Evolutionary conservation across 139 green algal species (phyloP).

Genomic region (Chlorella sp.): DNA sequence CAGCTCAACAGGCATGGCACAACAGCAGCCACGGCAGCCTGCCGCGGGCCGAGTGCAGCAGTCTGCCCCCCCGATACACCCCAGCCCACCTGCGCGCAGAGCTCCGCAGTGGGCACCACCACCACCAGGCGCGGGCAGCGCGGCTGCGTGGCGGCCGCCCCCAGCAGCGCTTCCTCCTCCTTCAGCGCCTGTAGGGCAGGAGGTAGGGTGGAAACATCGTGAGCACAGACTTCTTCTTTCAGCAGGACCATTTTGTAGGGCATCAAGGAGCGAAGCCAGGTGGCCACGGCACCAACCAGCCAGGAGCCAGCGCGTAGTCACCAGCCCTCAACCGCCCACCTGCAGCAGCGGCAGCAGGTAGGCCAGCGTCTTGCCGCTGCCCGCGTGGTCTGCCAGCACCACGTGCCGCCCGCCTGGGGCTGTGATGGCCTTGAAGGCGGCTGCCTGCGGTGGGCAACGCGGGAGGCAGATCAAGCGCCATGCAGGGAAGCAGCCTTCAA

Average conservation of each 20-base stretch:
- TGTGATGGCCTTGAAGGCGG: conserved; percentile 33
- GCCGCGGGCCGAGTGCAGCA: too few relatives aligned
- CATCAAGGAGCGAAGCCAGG: too few relatives aligned
- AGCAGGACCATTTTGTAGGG: too few relatives aligned
- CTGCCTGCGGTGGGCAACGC: conserved; percentile 30
- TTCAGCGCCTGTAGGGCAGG: conserved; percentile 76
- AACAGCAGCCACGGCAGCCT: too few relatives aligned
- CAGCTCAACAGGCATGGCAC: too few relatives aligned
- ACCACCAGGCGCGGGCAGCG: conserved; percentile 58
- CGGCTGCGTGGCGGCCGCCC: conserved; percentile 31
- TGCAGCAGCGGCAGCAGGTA: conserved; percentile 89
- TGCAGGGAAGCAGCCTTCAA: background rate
- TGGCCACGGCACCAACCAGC: too few relatives aligned
- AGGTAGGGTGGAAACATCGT: conserved; percentile 92
- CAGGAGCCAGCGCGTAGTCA: too few relatives aligned
- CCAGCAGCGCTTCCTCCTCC: conserved; percentile 48
- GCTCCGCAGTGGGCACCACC: conserved; percentile 71
- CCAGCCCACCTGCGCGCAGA: conserved; percentile 8
- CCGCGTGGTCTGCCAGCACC: conserved; percentile 83
- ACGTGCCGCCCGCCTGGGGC: conserved; percentile 41
- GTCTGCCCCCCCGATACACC: too few relatives aligned
- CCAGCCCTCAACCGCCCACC: background rate
- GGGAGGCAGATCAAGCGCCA: background rate
- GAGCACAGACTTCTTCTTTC: too few relatives aligned
- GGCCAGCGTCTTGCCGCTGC: conserved; percentile 92